These are phyloP conservation scores for Cajanus cajan DNA, from an alignment of 306 rosid genomes.

Conservation along the genomic window DNA sequence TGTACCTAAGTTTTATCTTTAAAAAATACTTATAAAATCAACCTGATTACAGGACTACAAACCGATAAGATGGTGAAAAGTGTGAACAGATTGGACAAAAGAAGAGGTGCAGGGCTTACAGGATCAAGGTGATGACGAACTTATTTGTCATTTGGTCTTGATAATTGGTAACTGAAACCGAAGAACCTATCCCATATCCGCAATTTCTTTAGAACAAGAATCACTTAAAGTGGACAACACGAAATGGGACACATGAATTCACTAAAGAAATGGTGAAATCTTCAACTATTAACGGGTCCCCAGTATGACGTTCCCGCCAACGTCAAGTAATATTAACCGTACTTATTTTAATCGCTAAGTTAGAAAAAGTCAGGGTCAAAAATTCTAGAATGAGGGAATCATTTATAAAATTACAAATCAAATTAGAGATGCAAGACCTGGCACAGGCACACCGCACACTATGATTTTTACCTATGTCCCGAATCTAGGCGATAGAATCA, in stretches of 20 bases:
- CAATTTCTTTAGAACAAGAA: not conserved
- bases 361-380: not conserved
- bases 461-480: not conserved
- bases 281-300: not conserved
- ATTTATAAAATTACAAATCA: not conserved
- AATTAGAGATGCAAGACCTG: not conserved
- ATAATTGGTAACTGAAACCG: not conserved
- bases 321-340: not conserved
- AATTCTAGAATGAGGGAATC: not conserved
- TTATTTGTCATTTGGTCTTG: not conserved
- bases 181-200: too few relatives aligned
- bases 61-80: not conserved
- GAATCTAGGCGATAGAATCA: not conserved
- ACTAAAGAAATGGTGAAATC: not conserved
- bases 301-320: not conserved
- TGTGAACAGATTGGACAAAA: not conserved
- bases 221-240: not conserved
- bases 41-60: not conserved
- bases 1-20: too few relatives aligned
- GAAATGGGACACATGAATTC: not conserved
- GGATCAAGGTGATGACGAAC: not conserved
- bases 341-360: not conserved
- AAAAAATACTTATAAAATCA: too few relatives aligned
- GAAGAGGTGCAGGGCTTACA: not conserved
- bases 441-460: not conserved